A percentile compares a stretch with the other conserved stretches of the same genome.
Conservation (phyloP, 306 rosid species). For the Argentina anserina region DNA sequence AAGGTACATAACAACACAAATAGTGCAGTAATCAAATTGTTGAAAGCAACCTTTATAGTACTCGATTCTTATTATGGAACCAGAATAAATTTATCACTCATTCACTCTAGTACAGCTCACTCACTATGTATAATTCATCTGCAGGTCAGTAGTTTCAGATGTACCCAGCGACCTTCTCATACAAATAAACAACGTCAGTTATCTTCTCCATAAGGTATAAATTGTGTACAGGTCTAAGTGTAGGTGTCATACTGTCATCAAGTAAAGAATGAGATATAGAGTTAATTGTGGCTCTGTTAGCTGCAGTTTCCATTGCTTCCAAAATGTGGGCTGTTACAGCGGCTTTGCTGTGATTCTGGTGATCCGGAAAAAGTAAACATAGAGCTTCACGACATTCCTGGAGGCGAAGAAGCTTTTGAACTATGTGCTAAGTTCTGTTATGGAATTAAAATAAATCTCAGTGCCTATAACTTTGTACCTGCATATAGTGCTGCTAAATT, state of each 20-base stretch:
- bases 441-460: slow-evolving; percentile 75
- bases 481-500: slow-evolving; percentile 78
- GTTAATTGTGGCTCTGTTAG: slow-evolving; percentile 34
- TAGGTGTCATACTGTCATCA: neutral
- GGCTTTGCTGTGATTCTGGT: slow-evolving; percentile 56
- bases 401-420: slow-evolving; percentile 84
- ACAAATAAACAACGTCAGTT: slow-evolving; percentile 56
- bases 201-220: slow-evolving; percentile 78
- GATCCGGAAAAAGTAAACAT: slow-evolving; percentile 44
- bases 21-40: neutral
- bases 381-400: slow-evolving; percentile 81
- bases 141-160: slow-evolving; percentile 74
- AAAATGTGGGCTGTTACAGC: slow-evolving; percentile 72
- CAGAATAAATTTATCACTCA: neutral
- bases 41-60: neutral
- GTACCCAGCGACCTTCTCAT: slow-evolving; percentile 58
- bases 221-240: neutral
- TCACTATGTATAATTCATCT: neutral
- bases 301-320: slow-evolving; percentile 78
- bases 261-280: neutral
- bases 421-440: slow-evolving; percentile 87
- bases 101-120: neutral
- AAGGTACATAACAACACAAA: neutral
- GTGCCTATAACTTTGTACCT: slow-evolving; percentile 78
- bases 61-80: neutral